Percentiles rank a stretch among this genome's conserved stretches.
phyloP scores from a whole-genome alignment of 2,329 filamentous ascomycete species.

The Monilinia aucupariae region DNA sequence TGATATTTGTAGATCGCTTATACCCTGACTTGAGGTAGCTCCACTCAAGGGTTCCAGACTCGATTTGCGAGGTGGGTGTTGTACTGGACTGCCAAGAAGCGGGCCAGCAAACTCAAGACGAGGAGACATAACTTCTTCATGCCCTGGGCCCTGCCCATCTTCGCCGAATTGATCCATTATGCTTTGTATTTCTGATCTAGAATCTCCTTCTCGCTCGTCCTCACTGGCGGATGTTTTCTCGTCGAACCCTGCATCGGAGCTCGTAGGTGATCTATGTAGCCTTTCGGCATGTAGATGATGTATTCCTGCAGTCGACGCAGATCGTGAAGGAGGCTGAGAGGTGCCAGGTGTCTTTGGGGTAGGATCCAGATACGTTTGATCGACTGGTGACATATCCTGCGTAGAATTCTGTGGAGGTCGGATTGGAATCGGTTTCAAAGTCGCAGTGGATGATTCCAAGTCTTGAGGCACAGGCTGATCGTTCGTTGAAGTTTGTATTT shows the following conservation, averaged over 20 bases:
- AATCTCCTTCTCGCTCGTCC: constrained; percentile 62
- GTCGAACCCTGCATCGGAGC: constrained; percentile 52
- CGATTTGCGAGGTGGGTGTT: constrained; percentile 77
- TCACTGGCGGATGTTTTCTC: constrained; percentile 54
- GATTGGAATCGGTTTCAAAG: constrained; percentile 30
- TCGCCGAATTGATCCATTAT: constrained; percentile 96
- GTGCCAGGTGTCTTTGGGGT: constrained; percentile 42
- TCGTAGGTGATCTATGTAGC: constrained; percentile 45
- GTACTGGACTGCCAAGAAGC: constrained; percentile 58
- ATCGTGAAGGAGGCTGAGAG: constrained; percentile 39
- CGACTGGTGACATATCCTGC: constrained; percentile 22
- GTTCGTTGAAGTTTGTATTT: not conserved
- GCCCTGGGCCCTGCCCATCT: constrained; percentile 62
- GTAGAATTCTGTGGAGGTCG: constrained; percentile 13
- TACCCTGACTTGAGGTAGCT: constrained; percentile 24
- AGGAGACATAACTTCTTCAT: constrained; percentile 88
- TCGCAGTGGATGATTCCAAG: constrained; percentile 36
- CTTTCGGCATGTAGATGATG: constrained; percentile 35
- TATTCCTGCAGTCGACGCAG: constrained; percentile 34
- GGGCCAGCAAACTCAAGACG: constrained; percentile 78
- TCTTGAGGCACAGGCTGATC: constrained; percentile 20
- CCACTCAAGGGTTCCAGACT: constrained; percentile 67
- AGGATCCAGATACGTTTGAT: constrained; percentile 43
- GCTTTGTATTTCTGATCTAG: constrained; percentile 82
- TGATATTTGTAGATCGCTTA: constrained; percentile 32